These are phyloP conservation scores for Cenococcum geophilum DNA, from an alignment of 495 filamentous ascomycete genomes.

Conservation along the genomic window DNA sequence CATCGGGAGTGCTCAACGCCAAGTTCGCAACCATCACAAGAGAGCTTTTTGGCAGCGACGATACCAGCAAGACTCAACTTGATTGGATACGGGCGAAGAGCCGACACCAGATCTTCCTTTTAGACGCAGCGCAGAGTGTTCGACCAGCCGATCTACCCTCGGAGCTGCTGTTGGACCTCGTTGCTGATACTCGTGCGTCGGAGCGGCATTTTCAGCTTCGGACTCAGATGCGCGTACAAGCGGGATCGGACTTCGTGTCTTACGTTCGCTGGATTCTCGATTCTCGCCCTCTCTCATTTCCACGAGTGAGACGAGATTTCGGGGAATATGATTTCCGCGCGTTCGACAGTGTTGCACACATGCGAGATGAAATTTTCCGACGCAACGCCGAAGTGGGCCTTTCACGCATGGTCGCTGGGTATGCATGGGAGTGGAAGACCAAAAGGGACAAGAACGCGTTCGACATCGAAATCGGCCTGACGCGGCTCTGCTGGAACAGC, in stretches of 20 bases:
- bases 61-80: conserved; percentile 18
- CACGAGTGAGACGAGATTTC: conserved; percentile 15
- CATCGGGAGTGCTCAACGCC: conserved; percentile 18
- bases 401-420: conserved; percentile 24
- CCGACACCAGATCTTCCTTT: conserved; percentile 17
- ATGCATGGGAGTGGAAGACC: conserved; percentile 23
- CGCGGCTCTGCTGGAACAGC: conserved; percentile 19
- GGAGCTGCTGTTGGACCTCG: conserved; percentile 15
- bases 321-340: conserved; percentile 20
- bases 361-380: conserved; percentile 16
- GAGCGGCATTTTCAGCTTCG: conserved; percentile 18
- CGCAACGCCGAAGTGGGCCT: conserved; percentile 21
- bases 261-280: conserved; percentile 22
- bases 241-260: conserved; percentile 18
- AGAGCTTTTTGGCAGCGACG: conserved; percentile 18
- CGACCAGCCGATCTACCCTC: conserved; percentile 20
- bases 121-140: conserved; percentile 20
- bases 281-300: conserved; percentile 12
- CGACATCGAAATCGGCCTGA: conserved; percentile 20
- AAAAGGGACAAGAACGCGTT: conserved; percentile 24
- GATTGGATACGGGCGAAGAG: conserved; percentile 23
- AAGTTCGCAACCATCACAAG: conserved; percentile 17
- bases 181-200: conserved; percentile 21
- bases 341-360: conserved; percentile 17
- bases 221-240: conserved; percentile 20